These are phyloP conservation scores for Marasmius sp. DNA, from an alignment of 1,284 basidiomycete species.

Conservation along the genomic window DNA sequence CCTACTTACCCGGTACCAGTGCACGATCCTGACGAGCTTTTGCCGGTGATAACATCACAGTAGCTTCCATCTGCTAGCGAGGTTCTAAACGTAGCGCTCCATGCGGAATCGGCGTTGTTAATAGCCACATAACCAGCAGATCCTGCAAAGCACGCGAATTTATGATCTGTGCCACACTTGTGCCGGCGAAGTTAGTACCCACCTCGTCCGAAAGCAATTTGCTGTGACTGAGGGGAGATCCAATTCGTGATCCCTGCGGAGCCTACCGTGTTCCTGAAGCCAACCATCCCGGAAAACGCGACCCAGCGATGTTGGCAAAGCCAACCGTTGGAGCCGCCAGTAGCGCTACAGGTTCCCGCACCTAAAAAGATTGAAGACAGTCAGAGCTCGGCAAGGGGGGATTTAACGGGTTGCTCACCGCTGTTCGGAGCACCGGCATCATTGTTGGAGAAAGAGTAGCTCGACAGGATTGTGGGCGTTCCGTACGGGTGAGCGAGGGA, in stretches of 20 bases:
- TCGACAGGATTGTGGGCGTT: slow-evolving; percentile 62
- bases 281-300: slow-evolving; percentile 60
- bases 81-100: slow-evolving; percentile 43
- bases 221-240: slow-evolving; percentile 53
- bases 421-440: slow-evolving; percentile 60
- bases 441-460: slow-evolving; percentile 50
- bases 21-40: slow-evolving; percentile 30
- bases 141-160: slow-evolving; percentile 29
- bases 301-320: slow-evolving; percentile 65
- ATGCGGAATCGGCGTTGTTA: slow-evolving; percentile 44
- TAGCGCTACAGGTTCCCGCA: slow-evolving; percentile 51
- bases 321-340: slow-evolving; percentile 57
- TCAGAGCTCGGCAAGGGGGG: too few relatives aligned
- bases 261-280: slow-evolving; percentile 63
- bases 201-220: slow-evolving; percentile 67
- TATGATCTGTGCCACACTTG: neutral
- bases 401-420: slow-evolving; percentile 39
- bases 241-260: slow-evolving; percentile 49
- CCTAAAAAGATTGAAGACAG: too few relatives aligned
- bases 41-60: slow-evolving; percentile 48
- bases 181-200: slow-evolving; percentile 3
- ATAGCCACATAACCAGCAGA: slow-evolving; percentile 54
- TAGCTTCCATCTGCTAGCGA: slow-evolving; percentile 44
- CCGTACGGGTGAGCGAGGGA: slow-evolving; percentile 69
- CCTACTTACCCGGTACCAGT: slow-evolving; percentile 44